Base-by-base conservation (phyloP, 139 green algal genomes). In the Chlorella sp. region DNA sequence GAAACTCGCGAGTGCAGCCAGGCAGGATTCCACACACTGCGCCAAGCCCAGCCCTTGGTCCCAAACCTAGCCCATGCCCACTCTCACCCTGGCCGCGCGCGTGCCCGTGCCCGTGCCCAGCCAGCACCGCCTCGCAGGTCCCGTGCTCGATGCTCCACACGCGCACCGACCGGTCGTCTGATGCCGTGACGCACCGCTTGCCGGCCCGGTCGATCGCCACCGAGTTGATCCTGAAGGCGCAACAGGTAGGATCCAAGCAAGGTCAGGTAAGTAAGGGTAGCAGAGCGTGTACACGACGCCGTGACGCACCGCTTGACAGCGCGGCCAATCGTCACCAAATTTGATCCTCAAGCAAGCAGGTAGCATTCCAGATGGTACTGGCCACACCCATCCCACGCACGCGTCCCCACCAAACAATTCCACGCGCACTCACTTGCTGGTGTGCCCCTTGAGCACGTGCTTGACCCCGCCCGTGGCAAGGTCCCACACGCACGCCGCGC, bases 401-500 rank as follows among this genome's bases (percentile, higher is more conserved):
- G n/a, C n/a, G n/a, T n/a, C n/a, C n/a, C n/a, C n/a, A n/a, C n/a
- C n/a, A n/a, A n/a, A n/a, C n/a, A n/a, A n/a, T n/a, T n/a, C n/a
- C n/a, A n/a, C 34, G 34, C 23, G 14, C 49, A 63, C 68, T 26
- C 17, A 55, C 42, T 55, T 55, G 42, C 42, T 55, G 42, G 42
- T 55, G 73, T 85, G 82, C 2, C 78, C 78, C 71, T 85, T 80
- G 35, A 93, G 82, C 62, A 81, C 74, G n/a, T 80, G 73, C 67
- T 64, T 55, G 3, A 79, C 59, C 60, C 86, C 35, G 20, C 78
- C 80, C 0, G 42, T 72, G 2, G 32, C 64, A 42, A 94, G 69
- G 82, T 89, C 86, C 86, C 85, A 94, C 34, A 92, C 71, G 36
- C 77, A 78, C 0, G 77, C 80, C 17, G 73, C 80, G 35, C 84